Conservation (phyloP, 345 rosid genomes). For the Geranium rotundifolium region DNA sequence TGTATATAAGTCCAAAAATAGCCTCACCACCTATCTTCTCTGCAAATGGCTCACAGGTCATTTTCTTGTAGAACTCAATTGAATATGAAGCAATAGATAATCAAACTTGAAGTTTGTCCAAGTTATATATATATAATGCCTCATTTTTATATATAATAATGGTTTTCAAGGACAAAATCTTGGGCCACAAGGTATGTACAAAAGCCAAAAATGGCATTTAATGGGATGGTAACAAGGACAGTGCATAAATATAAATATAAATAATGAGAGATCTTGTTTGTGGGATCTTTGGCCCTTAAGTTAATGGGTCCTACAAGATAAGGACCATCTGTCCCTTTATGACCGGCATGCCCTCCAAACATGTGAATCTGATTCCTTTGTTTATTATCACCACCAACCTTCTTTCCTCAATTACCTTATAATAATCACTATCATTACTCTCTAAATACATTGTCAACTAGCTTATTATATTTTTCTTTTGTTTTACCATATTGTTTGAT, state of each 20-base stretch:
- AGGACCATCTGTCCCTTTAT: conserved; percentile 3
- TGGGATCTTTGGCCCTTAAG: not conserved
- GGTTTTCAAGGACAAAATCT: not conserved
- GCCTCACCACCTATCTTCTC: not conserved
- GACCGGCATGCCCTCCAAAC: conserved; percentile 3
- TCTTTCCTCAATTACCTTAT: not conserved
- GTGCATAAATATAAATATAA: not conserved
- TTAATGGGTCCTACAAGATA: not conserved
- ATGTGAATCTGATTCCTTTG: not conserved
- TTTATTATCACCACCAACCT: not conserved
- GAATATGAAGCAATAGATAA: not conserved
- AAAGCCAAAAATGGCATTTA: not conserved
- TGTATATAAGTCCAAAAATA: not conserved
- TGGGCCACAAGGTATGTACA: not conserved
- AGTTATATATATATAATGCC: not conserved
- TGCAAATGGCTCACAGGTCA: not conserved
- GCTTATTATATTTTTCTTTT: not conserved
- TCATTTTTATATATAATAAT: not conserved
- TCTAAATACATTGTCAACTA: not conserved
- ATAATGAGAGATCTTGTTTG: not conserved
- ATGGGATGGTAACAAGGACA: not conserved
- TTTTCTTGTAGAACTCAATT: not conserved
- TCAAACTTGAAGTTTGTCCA: not conserved
- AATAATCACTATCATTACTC: not conserved
- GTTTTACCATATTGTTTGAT: not conserved